These are phyloP conservation scores for Vigna radiata DNA, from an alignment of 306 rosid species.

Conservation along the genomic window DNA sequence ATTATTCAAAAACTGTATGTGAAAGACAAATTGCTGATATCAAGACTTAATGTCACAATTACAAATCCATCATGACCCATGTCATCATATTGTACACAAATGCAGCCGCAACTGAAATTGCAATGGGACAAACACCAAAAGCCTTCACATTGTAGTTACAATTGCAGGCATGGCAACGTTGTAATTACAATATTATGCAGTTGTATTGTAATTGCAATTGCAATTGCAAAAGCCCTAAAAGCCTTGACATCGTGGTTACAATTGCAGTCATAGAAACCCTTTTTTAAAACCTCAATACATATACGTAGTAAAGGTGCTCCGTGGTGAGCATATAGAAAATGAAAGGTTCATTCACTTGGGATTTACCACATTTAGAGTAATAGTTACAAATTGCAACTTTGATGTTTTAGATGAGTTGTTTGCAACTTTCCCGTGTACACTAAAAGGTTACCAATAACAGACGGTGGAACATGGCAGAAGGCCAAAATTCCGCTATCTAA, in stretches of 20 bases:
- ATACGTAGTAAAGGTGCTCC: neutral
- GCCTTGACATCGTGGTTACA: neutral
- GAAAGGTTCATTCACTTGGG: neutral
- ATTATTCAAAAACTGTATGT: neutral
- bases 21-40: neutral
- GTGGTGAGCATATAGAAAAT: neutral
- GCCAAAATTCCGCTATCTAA: no score
- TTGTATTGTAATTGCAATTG: neutral
- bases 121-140: neutral
- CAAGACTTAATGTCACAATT: neutral
- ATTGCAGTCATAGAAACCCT: neutral
- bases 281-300: neutral
- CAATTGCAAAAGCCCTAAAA: neutral
- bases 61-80: neutral
- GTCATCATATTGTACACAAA: neutral
- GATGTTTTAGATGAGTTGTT: neutral
- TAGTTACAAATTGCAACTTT: neutral
- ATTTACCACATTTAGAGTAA: conserved; percentile 1
- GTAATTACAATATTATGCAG: neutral
- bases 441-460: no score
- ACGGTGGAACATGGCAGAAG: no score
- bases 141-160: neutral
- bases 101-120: neutral
- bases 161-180: neutral
- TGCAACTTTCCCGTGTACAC: neutral